phyloP scores from a whole-genome alignment of 352 stramenopile species.

The Hyaloperonospora arabidopsidis region DNA sequence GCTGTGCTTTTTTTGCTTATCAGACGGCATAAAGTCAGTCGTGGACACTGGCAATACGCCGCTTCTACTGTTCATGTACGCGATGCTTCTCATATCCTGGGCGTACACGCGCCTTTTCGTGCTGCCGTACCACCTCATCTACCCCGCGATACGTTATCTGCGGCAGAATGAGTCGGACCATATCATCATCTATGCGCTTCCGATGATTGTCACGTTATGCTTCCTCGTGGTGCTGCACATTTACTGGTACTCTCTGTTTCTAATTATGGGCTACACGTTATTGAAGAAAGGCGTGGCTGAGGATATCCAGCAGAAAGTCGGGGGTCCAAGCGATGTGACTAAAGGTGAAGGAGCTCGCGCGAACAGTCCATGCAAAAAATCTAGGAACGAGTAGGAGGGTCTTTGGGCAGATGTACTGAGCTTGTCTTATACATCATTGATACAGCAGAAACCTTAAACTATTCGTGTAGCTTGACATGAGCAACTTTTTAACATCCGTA shows the following conservation, averaged over 20 bases:
- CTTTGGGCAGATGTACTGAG: too few species aligned
- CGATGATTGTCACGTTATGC: constrained; percentile 32
- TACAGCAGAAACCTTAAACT: too few species aligned
- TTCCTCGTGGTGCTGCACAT: constrained; percentile 39
- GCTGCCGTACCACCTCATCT: constrained; percentile 33
- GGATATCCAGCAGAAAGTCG: constrained; percentile 37
- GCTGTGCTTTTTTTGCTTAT: constrained; percentile 1
- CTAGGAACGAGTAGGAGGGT: too few species aligned
- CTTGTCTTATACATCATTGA: too few species aligned
- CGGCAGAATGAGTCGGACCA: neutral
- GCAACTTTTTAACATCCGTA: too few species aligned
- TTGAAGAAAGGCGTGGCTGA: constrained; percentile 34
- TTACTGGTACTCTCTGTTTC: constrained; percentile 44
- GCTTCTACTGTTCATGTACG: constrained; percentile 27
- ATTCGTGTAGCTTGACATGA: too few species aligned
- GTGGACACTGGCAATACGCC: constrained; percentile 40
- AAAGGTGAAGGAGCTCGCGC: too few species aligned
- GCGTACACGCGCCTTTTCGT: constrained; percentile 42
- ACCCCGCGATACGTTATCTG: constrained; percentile 11
- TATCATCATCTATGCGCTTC: constrained; percentile 3
- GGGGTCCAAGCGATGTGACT: neutral
- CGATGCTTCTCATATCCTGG: constrained; percentile 32
- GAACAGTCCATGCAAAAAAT: too few species aligned
- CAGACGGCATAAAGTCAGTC: constrained; percentile 62
- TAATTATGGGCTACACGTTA: constrained; percentile 40